Percentiles rank a stretch among this genome's conserved stretches.
Evolutionary conservation across 2,329 filamentous ascomycete genomes (phyloP).

Genomic region (Paecilomyces niveus): DNA sequence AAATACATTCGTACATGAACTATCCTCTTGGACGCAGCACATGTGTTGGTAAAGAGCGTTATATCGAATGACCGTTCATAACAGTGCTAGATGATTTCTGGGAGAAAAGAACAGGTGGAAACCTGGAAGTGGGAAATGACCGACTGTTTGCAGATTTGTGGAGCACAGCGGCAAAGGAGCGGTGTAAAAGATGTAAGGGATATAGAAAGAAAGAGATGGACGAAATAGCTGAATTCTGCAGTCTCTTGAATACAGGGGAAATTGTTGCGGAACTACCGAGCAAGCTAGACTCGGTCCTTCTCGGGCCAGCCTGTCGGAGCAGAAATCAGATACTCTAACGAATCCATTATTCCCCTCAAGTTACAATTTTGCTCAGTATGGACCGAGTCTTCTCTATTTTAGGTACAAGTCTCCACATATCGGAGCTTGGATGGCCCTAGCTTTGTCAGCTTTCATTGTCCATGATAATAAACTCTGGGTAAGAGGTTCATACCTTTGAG

Average conservation of each 20-base stretch:
- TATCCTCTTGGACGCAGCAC: not conserved
- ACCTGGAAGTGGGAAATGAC: not conserved
- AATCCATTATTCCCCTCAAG: slow-evolving; percentile 1
- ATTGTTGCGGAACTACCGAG: slow-evolving; percentile 6
- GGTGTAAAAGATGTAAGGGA: not conserved
- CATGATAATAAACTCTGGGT: not conserved
- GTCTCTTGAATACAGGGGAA: not conserved
- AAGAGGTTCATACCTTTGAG: slow-evolving; percentile 26
- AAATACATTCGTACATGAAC: not conserved
- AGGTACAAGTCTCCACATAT: slow-evolving; percentile 22
- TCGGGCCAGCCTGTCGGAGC: slow-evolving; percentile 8
- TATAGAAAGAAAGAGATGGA: slow-evolving; percentile 6
- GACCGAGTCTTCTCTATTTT: slow-evolving; percentile 4
- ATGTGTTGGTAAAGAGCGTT: not conserved
- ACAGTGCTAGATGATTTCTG: not conserved
- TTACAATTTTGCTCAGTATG: slow-evolving; percentile 1
- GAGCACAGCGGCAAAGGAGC: not conserved
- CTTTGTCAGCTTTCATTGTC: not conserved
- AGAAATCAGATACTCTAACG: not conserved
- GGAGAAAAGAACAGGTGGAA: not conserved
- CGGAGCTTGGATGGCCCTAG: slow-evolving; percentile 40
- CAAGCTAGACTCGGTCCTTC: slow-evolving; percentile 12
- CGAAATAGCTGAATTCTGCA: slow-evolving; percentile 5
- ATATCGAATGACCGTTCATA: not conserved
- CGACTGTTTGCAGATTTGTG: not conserved